A percentile compares a stretch with the other conserved stretches of the same genome.
phyloP scores from a whole-genome alignment of 2,329 filamentous ascomycete genomes.

The Penicillium griseofulvum region DNA sequence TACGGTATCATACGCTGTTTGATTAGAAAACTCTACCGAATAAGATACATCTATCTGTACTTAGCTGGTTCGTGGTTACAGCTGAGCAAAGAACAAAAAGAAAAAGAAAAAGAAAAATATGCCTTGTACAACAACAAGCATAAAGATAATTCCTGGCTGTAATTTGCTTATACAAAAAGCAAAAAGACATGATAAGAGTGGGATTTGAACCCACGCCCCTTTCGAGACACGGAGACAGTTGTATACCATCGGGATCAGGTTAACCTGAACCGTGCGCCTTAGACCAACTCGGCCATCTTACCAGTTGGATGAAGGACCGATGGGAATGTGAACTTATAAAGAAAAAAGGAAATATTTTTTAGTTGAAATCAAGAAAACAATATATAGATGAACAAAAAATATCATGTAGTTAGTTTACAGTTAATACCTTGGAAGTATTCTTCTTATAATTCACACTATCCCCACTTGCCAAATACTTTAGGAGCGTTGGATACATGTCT shows the following conservation, averaged over 20 bases:
- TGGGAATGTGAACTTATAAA: background rate
- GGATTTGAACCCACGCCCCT: slow-evolving; percentile 15
- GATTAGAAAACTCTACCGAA: background rate
- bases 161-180: background rate
- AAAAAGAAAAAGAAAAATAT: background rate
- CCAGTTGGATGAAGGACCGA: slow-evolving; percentile 4
- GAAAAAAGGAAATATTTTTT: too few species aligned
- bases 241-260: slow-evolving; percentile 22
- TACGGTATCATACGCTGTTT: background rate
- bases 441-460: too few species aligned
- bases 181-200: slow-evolving; percentile 12
- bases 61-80: too few species aligned
- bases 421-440: too few species aligned
- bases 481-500: too few species aligned
- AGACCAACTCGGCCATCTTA: slow-evolving; percentile 39
- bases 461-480: too few species aligned
- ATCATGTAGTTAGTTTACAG: too few species aligned
- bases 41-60: too few species aligned
- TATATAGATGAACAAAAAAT: too few species aligned
- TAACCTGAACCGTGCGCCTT: slow-evolving; percentile 37
- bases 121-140: too few species aligned
- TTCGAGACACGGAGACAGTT: slow-evolving; percentile 14
- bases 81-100: background rate
- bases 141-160: too few species aligned
- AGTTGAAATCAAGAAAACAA: too few species aligned